Evolutionary conservation across 768 basidiomycete species (phyloP), one percentile per base, ranked within the genome.

Genomic region (Xanthoconium stramineum): DNA sequence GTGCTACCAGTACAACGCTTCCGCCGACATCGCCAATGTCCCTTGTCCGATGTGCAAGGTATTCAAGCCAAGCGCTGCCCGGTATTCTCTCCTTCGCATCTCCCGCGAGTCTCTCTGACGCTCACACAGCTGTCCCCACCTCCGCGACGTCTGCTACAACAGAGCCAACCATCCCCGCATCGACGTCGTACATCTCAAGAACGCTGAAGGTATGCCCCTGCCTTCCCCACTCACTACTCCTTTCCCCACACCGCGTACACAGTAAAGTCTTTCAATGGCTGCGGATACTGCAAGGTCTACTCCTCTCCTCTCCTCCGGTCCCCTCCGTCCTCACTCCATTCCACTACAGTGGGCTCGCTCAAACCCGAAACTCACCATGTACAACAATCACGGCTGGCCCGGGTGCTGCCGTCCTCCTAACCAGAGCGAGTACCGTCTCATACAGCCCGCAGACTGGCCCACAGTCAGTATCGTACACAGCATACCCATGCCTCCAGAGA

Each of bases 31-130:
- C 72, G 80, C 83, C 24, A 81, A 81, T 45, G 78, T 78, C 55
- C 79, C 80, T 56, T 92, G 90, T 69, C 86, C 88, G 4, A 90
- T 92, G 88, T 91, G 90, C 81, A 88, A 83, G 76, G 87, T 90
- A 61, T 91, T 86, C 76, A 78, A 75, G 76, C 85, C 69, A 70
- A 85, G 74, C 54, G 70, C 69, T 52, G 66, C 81, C 61, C 85
- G 83, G 87, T 86, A 65, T 20, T 64, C 63, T 10, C 42, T 47
- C 55, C 49, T 53, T n/a, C 53, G 40, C 48, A 52, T 44, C 57
- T 46, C 53, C 50, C 50, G 24, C 61, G 20, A 47, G 33, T 32
- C 65, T 61, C 66, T 69, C 57, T 37, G 7, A 39, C 57, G 58
- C 53, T 52, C 52, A 56, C 59, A 40, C 53, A 91, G 90, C 61